Conservation (phyloP, 805 yeast species). For the Lipomyces lipofer region DNA sequence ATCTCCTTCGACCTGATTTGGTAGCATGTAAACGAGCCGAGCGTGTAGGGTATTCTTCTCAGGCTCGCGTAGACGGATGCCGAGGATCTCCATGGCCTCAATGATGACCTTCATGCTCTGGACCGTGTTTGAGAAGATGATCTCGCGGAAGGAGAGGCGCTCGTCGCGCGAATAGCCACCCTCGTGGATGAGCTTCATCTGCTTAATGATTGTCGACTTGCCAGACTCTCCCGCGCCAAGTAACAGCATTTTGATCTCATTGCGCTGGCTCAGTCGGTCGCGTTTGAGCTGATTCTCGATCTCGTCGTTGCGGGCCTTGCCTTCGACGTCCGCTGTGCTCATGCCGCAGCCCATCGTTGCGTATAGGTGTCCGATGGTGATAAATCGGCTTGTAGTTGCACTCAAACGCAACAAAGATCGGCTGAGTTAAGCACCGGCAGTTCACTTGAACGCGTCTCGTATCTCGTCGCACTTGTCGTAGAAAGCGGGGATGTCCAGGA, state of each 20-base stretch:
- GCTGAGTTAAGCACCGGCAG: too few species aligned
- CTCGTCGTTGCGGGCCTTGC: constrained; percentile 46
- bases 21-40: constrained; percentile 9
- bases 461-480: too few species aligned
- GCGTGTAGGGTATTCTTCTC: constrained; percentile 42
- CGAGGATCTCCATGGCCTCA: constrained; percentile 64
- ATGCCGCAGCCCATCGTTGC: constrained; percentile 33
- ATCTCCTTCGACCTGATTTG: constrained; percentile 23
- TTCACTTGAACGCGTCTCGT: too few species aligned
- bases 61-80: constrained; percentile 63
- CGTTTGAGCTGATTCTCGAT: constrained; percentile 44
- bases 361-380: too few species aligned
- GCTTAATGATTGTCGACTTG: constrained; percentile 88
- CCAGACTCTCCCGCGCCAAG: constrained; percentile 92
- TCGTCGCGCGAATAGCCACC: constrained; percentile 82
- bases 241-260: constrained; percentile 54
- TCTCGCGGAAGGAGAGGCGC: constrained; percentile 74
- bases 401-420: too few species aligned
- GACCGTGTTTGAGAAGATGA: constrained; percentile 90
- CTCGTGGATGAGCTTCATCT: constrained; percentile 79
- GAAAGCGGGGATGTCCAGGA: too few species aligned
- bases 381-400: too few species aligned
- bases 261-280: constrained; percentile 21
- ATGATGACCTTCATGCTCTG: constrained; percentile 31
- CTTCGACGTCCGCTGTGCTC: constrained; percentile 34